Evolutionary conservation across 371 early-diverging fungal genomes (phyloP), one percentile per base, ranked within the genome.

Genomic region (Circinella minor): DNA sequence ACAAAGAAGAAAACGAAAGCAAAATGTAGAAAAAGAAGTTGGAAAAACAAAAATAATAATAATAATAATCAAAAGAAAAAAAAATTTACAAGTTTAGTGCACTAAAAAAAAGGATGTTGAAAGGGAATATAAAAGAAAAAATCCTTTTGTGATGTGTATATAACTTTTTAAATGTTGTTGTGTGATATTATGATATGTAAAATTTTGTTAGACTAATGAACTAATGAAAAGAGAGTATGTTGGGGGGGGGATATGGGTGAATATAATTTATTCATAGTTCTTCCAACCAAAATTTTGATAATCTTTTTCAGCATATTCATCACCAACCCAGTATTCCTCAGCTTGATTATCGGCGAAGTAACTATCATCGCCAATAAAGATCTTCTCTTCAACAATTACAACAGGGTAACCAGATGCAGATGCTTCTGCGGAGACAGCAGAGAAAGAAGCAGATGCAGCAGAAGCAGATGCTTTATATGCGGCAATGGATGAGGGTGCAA

Each of bases 271-370:
- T 20, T 54, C 38, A 39, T 57, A 66, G 66, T 66, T 57, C 55
- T 66, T 66, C 51, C 51, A 51, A n/a, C 51, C 51, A 39, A 18
- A 54, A 6, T 57, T 57, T 37, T 66, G 36, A 57, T 55, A 43
- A 15, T 54, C 43, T n/a, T n/a, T 20, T 34, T 66, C 55, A 36
- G 37, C 55, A 66, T 57, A 57, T 11, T 66, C 55, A 37, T 66
- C 66, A 36, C 39, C 66, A 15, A 55, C 27, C 66, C 66, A 66
- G 55, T 55, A 66, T 15, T 54, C 36, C 4, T 39, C 66, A 39
- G 14, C 43, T 8, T 63, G 47, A 39, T 15, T 27, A 17, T 49
- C 46, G 7, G 10, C 39, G 18, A 66, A 66, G 55, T 55, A 55
- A 7, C 57, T 55, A n/a, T 43, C 66, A 34, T 66, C 66, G 38